Evolutionary conservation across 2,329 filamentous ascomycete genomes (phyloP).

Genomic region (Fusarium sororula): DNA sequence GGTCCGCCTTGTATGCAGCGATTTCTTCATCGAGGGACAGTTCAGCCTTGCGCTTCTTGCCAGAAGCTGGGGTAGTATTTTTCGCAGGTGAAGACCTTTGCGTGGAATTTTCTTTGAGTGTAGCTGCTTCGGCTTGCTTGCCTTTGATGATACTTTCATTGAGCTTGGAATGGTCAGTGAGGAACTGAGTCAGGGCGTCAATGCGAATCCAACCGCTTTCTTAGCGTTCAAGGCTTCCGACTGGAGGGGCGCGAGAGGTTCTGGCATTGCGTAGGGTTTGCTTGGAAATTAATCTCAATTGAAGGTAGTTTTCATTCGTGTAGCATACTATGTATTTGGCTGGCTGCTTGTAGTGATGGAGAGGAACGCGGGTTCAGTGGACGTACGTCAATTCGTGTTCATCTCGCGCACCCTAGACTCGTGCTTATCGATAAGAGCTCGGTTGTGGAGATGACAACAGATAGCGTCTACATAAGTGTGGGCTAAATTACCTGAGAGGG

Average conservation of each 20-base stretch:
- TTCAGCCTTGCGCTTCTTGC: constrained; percentile 10
- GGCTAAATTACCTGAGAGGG: too few species aligned
- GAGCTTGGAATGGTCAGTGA: neutral
- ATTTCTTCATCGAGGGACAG: neutral
- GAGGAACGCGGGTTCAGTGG: neutral
- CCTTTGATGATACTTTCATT: neutral
- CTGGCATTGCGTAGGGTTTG: neutral
- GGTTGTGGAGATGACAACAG: accelerated
- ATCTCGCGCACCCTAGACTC: neutral
- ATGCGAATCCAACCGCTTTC: neutral
- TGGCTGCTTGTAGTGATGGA: neutral
- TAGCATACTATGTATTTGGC: neutral
- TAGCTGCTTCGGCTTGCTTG: neutral
- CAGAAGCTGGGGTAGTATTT: neutral
- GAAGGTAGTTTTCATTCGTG: too few species aligned
- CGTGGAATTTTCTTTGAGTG: neutral
- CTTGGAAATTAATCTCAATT: neutral
- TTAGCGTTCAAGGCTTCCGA: neutral
- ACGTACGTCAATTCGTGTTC: neutral
- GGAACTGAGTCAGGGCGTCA: too few species aligned
- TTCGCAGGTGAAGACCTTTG: too few species aligned
- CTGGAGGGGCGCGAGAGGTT: neutral
- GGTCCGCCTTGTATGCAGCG: neutral
- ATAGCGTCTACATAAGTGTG: neutral
- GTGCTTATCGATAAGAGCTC: neutral